A percentile compares a stretch with the other conserved stretches of the same genome.
These are phyloP conservation scores for Boletus subcaerulescens DNA, from an alignment of 768 basidiomycete genomes.

Conservation along the genomic window DNA sequence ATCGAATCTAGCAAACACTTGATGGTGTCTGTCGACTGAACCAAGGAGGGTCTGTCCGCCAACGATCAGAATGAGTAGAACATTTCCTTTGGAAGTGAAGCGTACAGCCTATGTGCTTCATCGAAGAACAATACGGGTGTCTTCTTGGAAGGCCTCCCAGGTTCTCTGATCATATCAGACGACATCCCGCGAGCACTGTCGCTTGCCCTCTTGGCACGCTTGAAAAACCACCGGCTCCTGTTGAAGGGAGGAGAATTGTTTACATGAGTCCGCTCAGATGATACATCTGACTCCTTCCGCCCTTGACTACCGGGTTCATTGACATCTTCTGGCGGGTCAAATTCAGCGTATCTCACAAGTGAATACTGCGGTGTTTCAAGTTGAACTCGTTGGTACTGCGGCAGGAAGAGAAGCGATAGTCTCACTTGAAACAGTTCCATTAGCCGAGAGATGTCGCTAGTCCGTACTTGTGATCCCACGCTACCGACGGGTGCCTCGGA, in stretches of 20 bases:
- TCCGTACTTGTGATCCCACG: constrained; percentile 53
- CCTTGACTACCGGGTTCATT: constrained; percentile 19
- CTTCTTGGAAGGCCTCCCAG: constrained; percentile 52
- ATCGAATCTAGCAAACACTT: constrained; percentile 82
- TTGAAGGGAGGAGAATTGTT: constrained; percentile 31
- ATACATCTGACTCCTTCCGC: constrained; percentile 31
- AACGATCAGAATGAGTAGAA: neutral
- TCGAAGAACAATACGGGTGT: constrained; percentile 82
- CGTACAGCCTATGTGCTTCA: constrained; percentile 81
- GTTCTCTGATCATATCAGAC: constrained; percentile 29
- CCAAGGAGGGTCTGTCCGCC: constrained; percentile 59
- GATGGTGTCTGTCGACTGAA: constrained; percentile 78
- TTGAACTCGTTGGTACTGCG: neutral
- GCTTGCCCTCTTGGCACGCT: constrained; percentile 23
- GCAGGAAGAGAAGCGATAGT: neutral
- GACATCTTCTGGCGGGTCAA: constrained; percentile 42
- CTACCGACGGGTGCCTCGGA: constrained; percentile 42
- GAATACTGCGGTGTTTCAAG: constrained; percentile 45
- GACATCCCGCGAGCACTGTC: constrained; percentile 32
- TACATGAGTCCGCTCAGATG: constrained; percentile 45
- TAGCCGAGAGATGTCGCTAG: constrained; percentile 75
- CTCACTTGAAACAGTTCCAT: constrained; percentile 82
- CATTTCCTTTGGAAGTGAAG: neutral
- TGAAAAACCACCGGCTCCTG: constrained; percentile 29
- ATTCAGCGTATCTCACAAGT: constrained; percentile 71